phyloP scores from a whole-genome alignment of 306 rosid species.

The Mimosa pudica region DNA sequence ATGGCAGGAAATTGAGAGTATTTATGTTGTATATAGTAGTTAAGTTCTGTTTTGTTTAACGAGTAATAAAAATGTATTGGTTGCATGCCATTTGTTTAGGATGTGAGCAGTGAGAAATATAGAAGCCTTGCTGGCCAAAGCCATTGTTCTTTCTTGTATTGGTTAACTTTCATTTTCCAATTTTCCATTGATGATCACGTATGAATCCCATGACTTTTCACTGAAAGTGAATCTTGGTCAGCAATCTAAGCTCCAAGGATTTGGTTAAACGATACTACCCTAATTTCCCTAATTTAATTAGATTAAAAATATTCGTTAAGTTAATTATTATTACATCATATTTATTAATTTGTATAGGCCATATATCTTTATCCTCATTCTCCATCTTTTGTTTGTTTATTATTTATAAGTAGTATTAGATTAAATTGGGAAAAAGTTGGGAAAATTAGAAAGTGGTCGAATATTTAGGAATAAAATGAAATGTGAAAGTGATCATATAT shows the following conservation, averaged over 20 bases:
- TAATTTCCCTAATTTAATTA: too few species aligned
- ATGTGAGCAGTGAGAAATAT: neutral
- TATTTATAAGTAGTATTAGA: too few species aligned
- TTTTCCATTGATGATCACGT: neutral
- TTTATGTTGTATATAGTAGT: constrained; percentile 41
- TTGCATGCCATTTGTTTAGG: constrained; percentile 19
- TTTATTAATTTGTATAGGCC: too few species aligned
- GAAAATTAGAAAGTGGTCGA: too few species aligned
- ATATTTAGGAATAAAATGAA: too few species aligned
- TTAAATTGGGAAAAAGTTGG: too few species aligned
- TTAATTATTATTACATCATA: too few species aligned
- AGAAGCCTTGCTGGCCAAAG: constrained; percentile 8
- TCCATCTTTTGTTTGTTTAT: too few species aligned
- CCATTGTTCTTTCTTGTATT: neutral
- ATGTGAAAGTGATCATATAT: too few species aligned
- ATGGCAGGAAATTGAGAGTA: constrained; percentile 26
- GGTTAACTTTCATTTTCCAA: neutral
- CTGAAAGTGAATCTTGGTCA: neutral
- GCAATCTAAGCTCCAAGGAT: neutral
- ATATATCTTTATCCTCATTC: too few species aligned
- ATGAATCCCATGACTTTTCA: neutral
- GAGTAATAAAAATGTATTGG: constrained; percentile 16
- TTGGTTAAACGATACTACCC: neutral
- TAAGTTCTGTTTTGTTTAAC: constrained; percentile 23
- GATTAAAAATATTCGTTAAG: too few species aligned